A percentile compares a stretch with the other conserved stretches of the same genome.
Conservation (phyloP, 106 monocot species). For the Phalaenopsis equestris region DNA sequence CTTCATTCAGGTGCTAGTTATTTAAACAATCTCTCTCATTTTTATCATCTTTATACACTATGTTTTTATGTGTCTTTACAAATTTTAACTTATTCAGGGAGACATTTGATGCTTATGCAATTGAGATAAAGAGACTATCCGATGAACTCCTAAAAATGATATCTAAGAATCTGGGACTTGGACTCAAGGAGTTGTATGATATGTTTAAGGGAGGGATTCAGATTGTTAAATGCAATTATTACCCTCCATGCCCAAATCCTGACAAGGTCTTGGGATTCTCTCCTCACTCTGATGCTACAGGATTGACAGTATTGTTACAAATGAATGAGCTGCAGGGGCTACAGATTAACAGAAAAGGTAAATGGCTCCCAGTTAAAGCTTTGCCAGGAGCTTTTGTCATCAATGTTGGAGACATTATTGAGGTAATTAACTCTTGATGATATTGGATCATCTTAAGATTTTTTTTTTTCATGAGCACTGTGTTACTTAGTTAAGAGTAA, state of each 20-base stretch:
- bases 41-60: no score
- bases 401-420: slow-evolving; percentile 31
- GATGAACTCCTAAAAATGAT: slow-evolving; percentile 8
- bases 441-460: not conserved
- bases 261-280: slow-evolving; percentile 23
- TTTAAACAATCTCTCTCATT: not conserved
- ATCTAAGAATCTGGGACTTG: slow-evolving; percentile 16
- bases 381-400: slow-evolving; percentile 26
- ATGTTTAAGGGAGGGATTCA: slow-evolving; percentile 11
- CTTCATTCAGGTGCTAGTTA: not conserved
- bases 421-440: slow-evolving; percentile 13
- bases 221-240: slow-evolving; percentile 23
- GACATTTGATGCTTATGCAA: slow-evolving; percentile 17
- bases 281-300: slow-evolving; percentile 18
- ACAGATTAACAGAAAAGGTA: slow-evolving; percentile 16
- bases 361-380: slow-evolving; percentile 21
- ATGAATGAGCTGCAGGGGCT: slow-evolving; percentile 11
- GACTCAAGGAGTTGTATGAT: not conserved
- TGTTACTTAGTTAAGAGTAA: no score
- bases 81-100: slow-evolving; percentile 4
- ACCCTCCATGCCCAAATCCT: slow-evolving; percentile 20
- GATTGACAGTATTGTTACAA: slow-evolving; percentile 8
- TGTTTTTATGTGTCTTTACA: not conserved
- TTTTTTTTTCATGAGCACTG: not conserved
- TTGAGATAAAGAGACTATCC: slow-evolving; percentile 12